Conservation (phyloP, 1,284 basidiomycete genomes). For the Sporisorium graminicola region DNA sequence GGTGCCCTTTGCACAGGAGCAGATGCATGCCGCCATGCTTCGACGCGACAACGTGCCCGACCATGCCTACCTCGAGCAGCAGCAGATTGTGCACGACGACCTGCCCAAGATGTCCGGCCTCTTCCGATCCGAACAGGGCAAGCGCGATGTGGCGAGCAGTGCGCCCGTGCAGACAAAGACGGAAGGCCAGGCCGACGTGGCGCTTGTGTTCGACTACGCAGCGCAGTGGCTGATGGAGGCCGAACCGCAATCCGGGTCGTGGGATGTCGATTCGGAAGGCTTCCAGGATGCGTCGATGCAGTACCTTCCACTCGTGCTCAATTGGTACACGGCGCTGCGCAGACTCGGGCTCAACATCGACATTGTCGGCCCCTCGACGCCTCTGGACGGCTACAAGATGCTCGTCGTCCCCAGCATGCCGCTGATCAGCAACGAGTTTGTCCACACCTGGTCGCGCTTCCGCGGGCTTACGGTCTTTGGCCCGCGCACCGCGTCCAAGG, state of each 20-base stretch:
- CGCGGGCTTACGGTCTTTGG: slow-evolving; percentile 47
- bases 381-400: slow-evolving; percentile 48
- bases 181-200: slow-evolving; percentile 43
- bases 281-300: slow-evolving; percentile 45
- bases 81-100: slow-evolving; percentile 45
- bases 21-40: slow-evolving; percentile 57
- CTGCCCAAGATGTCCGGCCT: slow-evolving; percentile 30
- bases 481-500: slow-evolving; percentile 48
- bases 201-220: slow-evolving; percentile 46
- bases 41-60: slow-evolving; percentile 52
- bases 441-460: slow-evolving; percentile 31
- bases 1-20: slow-evolving; percentile 54
- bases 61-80: slow-evolving; percentile 49
- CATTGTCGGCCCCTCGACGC: slow-evolving; percentile 36
- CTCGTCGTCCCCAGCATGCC: slow-evolving; percentile 51
- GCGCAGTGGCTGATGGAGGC: slow-evolving; percentile 45
- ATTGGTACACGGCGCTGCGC: slow-evolving; percentile 51
- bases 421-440: slow-evolving; percentile 40
- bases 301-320: slow-evolving; percentile 44
- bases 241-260: slow-evolving; percentile 51
- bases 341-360: slow-evolving; percentile 54
- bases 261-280: slow-evolving; percentile 26
- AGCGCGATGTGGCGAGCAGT: slow-evolving; percentile 20
- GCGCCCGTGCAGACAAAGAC: slow-evolving; percentile 23
- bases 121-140: slow-evolving; percentile 11